A percentile compares a stretch with the other conserved stretches of the same genome.
Evolutionary conservation across 1,139 yeast species (phyloP).

Genomic region (Hanseniaspora uvarum): DNA sequence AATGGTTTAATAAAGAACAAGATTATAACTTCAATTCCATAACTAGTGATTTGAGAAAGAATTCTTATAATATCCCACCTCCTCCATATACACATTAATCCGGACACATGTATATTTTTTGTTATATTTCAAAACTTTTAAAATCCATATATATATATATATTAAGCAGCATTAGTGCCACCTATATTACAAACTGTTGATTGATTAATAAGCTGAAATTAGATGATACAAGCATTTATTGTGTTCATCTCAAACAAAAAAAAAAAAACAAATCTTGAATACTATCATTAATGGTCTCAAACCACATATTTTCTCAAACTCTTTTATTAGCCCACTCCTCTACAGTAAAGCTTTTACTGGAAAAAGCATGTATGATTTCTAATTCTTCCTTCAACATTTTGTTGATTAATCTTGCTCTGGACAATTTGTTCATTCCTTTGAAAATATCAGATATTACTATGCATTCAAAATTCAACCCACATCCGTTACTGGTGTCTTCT

Average conservation of each 20-base stretch:
- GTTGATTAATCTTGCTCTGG: slow-evolving; percentile 81
- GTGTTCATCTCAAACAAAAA: too few relatives aligned
- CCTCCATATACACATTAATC: slow-evolving; percentile 13
- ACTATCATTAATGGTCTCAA: not conserved
- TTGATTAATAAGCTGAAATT: not conserved
- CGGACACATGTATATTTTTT: not conserved
- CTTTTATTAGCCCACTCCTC: slow-evolving; percentile 52
- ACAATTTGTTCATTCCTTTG: slow-evolving; percentile 70
- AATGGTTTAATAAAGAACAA: not conserved
- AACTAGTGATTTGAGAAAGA: not conserved
- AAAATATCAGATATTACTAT: slow-evolving; percentile 72
- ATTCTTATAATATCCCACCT: not conserved
- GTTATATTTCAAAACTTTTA: too few relatives aligned
- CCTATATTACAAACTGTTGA: not conserved
- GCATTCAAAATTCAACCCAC: slow-evolving; percentile 79
- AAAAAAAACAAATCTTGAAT: too few relatives aligned
- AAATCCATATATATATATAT: not conserved
- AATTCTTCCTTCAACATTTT: slow-evolving; percentile 70
- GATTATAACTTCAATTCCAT: not conserved
- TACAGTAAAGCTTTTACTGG: slow-evolving; percentile 73
- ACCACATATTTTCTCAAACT: slow-evolving; percentile 18
- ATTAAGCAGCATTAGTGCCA: not conserved
- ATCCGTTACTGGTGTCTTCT: slow-evolving; percentile 55
- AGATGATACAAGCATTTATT: not conserved
- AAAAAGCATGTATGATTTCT: slow-evolving; percentile 81